phyloP scores from a whole-genome alignment of 305 asterid genomes.

The Fraxinus greggii region DNA sequence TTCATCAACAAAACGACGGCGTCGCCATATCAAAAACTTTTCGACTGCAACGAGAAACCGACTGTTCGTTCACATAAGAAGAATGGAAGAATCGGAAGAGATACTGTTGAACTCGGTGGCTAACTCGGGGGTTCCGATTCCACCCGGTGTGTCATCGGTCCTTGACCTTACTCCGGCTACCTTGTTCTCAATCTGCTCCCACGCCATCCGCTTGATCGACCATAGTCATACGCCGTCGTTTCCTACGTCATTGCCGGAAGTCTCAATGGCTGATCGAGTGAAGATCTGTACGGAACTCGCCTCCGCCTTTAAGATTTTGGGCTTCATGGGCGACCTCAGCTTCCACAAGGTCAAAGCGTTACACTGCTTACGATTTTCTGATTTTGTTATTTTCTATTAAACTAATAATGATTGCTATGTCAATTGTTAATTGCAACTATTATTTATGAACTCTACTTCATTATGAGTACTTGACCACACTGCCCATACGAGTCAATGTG shows the following conservation, averaged over 20 bases:
- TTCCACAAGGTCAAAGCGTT: conserved; percentile 50
- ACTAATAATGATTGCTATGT: not conserved
- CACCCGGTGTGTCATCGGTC: conserved; percentile 48
- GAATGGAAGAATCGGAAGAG: conserved; percentile 58
- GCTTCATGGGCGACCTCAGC: conserved; percentile 54
- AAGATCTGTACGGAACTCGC: conserved; percentile 54
- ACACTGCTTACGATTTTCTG: not conserved
- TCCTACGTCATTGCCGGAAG: conserved; percentile 48
- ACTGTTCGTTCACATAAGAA: not conserved
- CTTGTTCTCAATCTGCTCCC: conserved; percentile 46
- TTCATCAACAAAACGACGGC: not conserved
- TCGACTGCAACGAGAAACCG: not conserved
- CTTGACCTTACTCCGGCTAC: conserved; percentile 46
- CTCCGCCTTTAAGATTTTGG: conserved; percentile 46
- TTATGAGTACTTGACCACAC: not conserved
- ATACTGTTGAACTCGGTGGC: conserved; percentile 54
- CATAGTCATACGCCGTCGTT: conserved; percentile 30
- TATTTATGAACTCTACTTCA: not conserved
- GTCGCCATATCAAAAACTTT: not conserved
- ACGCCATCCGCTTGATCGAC: conserved; percentile 40
- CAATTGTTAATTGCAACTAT: not conserved
- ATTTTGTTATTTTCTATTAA: not conserved
- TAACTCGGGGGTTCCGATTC: conserved; percentile 54
- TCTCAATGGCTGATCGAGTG: conserved; percentile 48
- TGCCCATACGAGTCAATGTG: not conserved